Conservation (phyloP, 805 yeast genomes). For the Cyberlindnera japonica region DNA sequence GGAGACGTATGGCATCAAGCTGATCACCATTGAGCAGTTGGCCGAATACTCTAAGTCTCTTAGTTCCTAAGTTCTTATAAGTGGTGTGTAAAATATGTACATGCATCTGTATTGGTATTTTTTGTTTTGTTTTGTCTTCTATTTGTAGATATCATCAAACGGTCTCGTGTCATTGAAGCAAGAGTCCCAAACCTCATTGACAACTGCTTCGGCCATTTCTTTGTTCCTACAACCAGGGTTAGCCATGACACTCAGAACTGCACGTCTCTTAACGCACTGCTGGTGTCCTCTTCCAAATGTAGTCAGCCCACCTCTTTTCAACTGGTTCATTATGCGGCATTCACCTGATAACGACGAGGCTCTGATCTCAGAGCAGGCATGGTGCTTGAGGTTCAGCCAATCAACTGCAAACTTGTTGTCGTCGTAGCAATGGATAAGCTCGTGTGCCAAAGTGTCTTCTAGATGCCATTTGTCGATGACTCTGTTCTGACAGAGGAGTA, state of each 20-base stretch:
- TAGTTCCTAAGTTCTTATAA: no score
- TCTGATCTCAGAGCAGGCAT: conserved; percentile 94
- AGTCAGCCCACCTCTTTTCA: conserved; percentile 44
- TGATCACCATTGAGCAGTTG: conserved; percentile 76
- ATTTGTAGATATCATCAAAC: conserved; percentile 80
- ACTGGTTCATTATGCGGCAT: conserved; percentile 83
- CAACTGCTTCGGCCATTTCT: conserved; percentile 74
- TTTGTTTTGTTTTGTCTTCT: neutral
- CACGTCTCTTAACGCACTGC: conserved; percentile 85
- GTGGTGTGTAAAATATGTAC: no score
- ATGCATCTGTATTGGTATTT: neutral
- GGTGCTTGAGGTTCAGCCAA: conserved; percentile 82
- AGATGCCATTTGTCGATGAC: conserved; percentile 63
- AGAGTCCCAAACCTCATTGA: conserved; percentile 85
- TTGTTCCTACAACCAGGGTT: conserved; percentile 77
- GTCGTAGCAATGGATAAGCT: conserved; percentile 90
- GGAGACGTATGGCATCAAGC: conserved; percentile 54
- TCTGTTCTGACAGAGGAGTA: conserved; percentile 82
- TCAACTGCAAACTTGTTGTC: conserved; percentile 83
- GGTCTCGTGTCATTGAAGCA: conserved; percentile 96
- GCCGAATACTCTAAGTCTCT: conserved; percentile 51
- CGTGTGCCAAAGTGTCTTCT: conserved; percentile 91
- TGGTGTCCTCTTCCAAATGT: conserved; percentile 81
- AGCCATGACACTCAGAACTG: conserved; percentile 75
- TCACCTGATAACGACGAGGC: conserved; percentile 94